A percentile compares a stretch with the other conserved stretches of the same genome.
Conservation (phyloP, 495 filamentous ascomycete genomes). For the Aspergillus campestris region DNA sequence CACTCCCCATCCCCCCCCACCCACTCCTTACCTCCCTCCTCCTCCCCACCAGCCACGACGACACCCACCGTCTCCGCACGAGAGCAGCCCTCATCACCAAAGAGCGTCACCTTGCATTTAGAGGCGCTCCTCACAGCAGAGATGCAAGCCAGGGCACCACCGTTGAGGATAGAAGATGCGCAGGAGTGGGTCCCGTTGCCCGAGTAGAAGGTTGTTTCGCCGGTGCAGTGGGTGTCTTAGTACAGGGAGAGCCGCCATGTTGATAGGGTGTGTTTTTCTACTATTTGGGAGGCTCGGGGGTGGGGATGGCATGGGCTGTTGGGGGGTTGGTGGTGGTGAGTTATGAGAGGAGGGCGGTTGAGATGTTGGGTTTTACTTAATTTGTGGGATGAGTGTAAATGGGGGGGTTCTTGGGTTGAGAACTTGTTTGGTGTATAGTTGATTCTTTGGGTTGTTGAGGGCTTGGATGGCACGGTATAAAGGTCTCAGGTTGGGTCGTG, state of each 20-base stretch:
- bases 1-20: neutral
- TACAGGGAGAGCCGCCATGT: slow-evolving; percentile 6
- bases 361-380: neutral
- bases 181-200: slow-evolving; percentile 2
- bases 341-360: neutral
- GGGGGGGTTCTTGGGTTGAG: too few relatives aligned
- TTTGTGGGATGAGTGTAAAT: too few relatives aligned
- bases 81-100: neutral
- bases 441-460: too few relatives aligned
- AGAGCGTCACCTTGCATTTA: neutral
- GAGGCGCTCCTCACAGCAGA: neutral
- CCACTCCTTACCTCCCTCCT: slow-evolving; percentile 6
- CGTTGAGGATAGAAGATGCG: slow-evolving; percentile 3
- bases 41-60: neutral
- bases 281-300: neutral
- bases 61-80: neutral
- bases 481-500: too few relatives aligned
- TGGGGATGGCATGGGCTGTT: neutral
- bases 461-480: too few relatives aligned
- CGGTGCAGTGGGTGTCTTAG: slow-evolving; percentile 5
- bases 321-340: neutral
- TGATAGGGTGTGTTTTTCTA: neutral
- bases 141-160: slow-evolving; percentile 7
- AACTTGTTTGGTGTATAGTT: too few relatives aligned
- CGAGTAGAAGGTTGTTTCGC: slow-evolving; percentile 7